Conservation (phyloP, 2,329 filamentous ascomycete genomes). For the Didymella exigua region DNA sequence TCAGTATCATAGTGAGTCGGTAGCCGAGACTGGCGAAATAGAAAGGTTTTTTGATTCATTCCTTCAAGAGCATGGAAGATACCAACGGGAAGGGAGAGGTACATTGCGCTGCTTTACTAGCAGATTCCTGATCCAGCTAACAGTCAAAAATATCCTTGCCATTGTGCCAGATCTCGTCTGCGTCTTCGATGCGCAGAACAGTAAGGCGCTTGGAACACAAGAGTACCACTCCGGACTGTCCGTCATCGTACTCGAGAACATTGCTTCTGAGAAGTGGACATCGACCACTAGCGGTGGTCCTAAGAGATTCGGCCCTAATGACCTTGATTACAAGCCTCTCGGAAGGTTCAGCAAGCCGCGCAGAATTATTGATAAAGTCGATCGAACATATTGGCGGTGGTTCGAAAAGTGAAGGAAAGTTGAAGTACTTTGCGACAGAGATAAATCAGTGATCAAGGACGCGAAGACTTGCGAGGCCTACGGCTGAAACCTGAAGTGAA, state of each 20-base stretch:
- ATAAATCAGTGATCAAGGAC: no score
- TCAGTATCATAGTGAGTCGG: slow-evolving; percentile 52
- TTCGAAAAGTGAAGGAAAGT: no score
- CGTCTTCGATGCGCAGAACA: slow-evolving; percentile 56
- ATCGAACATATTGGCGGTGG: slow-evolving; percentile 6
- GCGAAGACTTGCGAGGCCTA: no score
- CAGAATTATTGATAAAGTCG: slow-evolving; percentile 60
- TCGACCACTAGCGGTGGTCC: slow-evolving; percentile 59
- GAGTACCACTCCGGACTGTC: slow-evolving; percentile 61
- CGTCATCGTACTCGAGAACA: slow-evolving; percentile 60
- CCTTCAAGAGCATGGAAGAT: slow-evolving; percentile 18
- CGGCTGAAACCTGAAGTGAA: no score
- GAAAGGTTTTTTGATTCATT: slow-evolving; percentile 55
- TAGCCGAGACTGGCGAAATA: slow-evolving; percentile 52
- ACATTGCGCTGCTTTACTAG: not conserved
- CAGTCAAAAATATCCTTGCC: slow-evolving; percentile 45
- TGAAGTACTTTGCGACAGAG: no score
- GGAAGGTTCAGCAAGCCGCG: slow-evolving; percentile 59
- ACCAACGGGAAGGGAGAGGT: not conserved
- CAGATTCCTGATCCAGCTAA: not conserved
- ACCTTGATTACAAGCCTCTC: slow-evolving; percentile 57
- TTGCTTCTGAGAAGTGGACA: slow-evolving; percentile 61
- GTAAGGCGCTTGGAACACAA: slow-evolving; percentile 58
- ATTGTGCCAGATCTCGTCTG: slow-evolving; percentile 58
- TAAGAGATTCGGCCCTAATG: slow-evolving; percentile 55